Evolutionary conservation across 1,284 basidiomycete genomes (phyloP), one percentile per base, ranked within the genome.

Genomic region (Mycosarcoma maydis): DNA sequence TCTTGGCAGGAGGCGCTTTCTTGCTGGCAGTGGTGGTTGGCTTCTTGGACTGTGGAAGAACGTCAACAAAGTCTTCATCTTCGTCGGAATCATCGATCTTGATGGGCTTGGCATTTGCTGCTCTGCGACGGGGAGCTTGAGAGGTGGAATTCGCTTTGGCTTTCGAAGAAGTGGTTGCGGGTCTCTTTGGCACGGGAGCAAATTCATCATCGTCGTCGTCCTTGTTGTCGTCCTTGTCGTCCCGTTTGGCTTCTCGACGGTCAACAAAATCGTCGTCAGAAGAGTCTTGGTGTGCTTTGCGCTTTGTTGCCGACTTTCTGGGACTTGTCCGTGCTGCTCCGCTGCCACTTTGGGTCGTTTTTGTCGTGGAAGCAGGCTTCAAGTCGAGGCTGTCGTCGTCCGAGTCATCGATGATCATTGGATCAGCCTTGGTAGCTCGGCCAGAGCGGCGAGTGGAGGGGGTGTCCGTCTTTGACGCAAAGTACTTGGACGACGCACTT

Each of bases 121-220:
- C 53, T 20, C 50, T 47, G 11, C 41, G 36, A 19, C 44, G 47
- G 26, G 52, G 9, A 8, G 54, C 45, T 9, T 50, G 51, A 9
- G 50, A 11, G 13, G 49, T 37, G 13, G 60, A 23, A n/a, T 9
- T 30, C 6, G 43, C 19, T 17, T 57, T 71, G 22, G 53, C 52
- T 24, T 19, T 55, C 6, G 61, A 45, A 22, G 62, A 32, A 6
- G 36, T 46, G 5, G 59, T 64, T 10, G 69, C 69, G 8, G 51
- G 59, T 30, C 69, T 58, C 43, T 71, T 71, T 38, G 77, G 72
- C 17, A 60, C 61, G 14, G 67, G 73, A 43, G 60, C 66, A 41
- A 72, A 57, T 29, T 78, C 75, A 24, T 81, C 80, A 3, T 80
- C 76, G 26, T 77, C 74, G 27, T 75, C 71, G 7, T 72, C 61